Percentiles rank a stretch among this genome's conserved stretches.
These are phyloP conservation scores for Solanum chacoense DNA, from an alignment of 305 asterid genomes.

Conservation along the genomic window DNA sequence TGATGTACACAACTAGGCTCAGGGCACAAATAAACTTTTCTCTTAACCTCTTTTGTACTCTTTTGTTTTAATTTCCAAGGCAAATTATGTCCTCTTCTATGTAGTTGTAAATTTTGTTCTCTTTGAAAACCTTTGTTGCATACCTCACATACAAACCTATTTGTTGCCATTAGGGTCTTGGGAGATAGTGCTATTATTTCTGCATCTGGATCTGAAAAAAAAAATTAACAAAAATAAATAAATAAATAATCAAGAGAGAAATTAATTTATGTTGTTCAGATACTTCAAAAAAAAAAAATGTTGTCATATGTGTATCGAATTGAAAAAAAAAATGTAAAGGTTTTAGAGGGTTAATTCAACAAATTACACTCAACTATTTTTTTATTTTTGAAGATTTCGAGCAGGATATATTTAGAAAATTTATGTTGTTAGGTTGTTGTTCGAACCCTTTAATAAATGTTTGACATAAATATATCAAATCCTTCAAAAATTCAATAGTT, in stretches of 20 bases:
- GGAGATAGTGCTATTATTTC: conserved; percentile 81
- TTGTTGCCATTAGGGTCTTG: conserved; percentile 77
- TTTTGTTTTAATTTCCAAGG: conserved; percentile 82
- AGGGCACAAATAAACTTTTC: conserved; percentile 75
- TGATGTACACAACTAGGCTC: conserved; percentile 80
- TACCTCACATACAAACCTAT: conserved; percentile 70
- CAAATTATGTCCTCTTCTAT: conserved; percentile 70
- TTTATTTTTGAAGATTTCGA: not conserved
- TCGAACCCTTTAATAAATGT: not conserved
- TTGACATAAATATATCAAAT: not conserved
- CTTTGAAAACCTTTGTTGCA: conserved; percentile 82
- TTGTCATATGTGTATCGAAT: not conserved
- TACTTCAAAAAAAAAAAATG: not conserved
- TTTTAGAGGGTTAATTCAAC: not conserved
- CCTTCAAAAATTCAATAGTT: not conserved
- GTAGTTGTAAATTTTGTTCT: conserved; percentile 77
- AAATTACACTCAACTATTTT: not conserved
- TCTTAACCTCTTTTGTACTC: conserved; percentile 39
- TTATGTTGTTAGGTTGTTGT: not conserved
- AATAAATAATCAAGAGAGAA: not conserved
- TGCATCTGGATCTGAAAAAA: conserved; percentile 56
- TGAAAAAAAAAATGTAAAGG: not conserved
- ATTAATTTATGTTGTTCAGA: not conserved
- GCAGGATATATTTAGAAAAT: not conserved
- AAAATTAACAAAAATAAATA: not conserved